Evolutionary conservation across 225 moss, liverwort and hornwort genomes (phyloP).

Genomic region (Sphagnum tenellum): DNA sequence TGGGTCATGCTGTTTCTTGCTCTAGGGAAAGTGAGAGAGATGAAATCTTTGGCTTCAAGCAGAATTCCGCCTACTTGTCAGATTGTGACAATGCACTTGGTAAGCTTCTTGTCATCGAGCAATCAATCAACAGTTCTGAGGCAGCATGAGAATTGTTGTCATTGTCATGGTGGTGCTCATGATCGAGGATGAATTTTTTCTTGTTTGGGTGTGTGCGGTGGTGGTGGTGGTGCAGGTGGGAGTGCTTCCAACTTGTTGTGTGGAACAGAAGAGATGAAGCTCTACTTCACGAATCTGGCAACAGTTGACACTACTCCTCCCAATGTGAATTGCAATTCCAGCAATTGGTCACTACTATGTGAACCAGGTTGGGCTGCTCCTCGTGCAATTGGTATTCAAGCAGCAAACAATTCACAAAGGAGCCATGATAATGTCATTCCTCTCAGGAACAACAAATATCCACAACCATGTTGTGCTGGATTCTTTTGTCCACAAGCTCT

Average conservation of each 20-base stretch:
- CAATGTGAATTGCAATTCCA: slow-evolving; percentile 47
- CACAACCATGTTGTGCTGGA: slow-evolving; percentile 66
- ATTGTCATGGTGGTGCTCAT: neutral
- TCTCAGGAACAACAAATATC: slow-evolving; percentile 17
- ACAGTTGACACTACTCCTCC: slow-evolving; percentile 38
- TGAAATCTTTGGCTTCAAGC: slow-evolving; percentile 31
- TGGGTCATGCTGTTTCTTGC: slow-evolving; percentile 1
- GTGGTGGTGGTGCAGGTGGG: slow-evolving; percentile 18
- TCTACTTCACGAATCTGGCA: slow-evolving; percentile 41
- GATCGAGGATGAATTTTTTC: neutral
- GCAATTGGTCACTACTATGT: slow-evolving; percentile 48
- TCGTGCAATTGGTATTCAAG: too few species aligned
- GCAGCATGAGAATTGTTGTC: too few species aligned
- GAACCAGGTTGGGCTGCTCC: slow-evolving; percentile 48
- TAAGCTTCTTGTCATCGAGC: neutral
- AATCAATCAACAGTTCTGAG: neutral
- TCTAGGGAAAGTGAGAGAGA: slow-evolving; percentile 38
- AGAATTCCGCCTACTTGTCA: slow-evolving; percentile 17
- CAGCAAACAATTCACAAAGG: slow-evolving; percentile 8
- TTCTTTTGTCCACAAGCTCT: slow-evolving; percentile 94
- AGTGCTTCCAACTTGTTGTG: slow-evolving; percentile 33
- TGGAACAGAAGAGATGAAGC: slow-evolving; percentile 35
- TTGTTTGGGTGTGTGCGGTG: neutral
- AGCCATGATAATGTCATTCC: slow-evolving; percentile 27
- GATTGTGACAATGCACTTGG: slow-evolving; percentile 36